A percentile compares a stretch with the other conserved stretches of the same genome.
Conservation (phyloP, 768 basidiomycete genomes). For the Austroboletus eburneus region DNA sequence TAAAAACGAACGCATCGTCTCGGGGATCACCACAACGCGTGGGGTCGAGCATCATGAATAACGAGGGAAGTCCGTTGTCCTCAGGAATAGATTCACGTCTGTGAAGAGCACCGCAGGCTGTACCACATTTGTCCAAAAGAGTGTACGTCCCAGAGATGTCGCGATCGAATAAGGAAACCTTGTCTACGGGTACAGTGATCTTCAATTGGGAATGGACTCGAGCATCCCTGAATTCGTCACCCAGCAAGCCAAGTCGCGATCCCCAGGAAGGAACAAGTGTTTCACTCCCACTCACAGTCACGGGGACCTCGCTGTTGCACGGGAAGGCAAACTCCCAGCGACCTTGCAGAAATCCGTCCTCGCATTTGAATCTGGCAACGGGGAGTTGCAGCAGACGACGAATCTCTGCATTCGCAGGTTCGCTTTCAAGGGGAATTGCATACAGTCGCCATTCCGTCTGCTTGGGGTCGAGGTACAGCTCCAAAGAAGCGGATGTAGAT, state of each 20-base stretch:
- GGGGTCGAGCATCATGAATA: conserved; percentile 83
- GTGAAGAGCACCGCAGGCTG: conserved; percentile 81
- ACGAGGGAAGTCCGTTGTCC: conserved; percentile 51
- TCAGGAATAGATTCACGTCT: conserved; percentile 44
- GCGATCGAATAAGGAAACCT: conserved; percentile 56
- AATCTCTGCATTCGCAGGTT: conserved; percentile 76
- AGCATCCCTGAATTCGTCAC: conserved; percentile 61
- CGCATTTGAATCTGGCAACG: conserved; percentile 67
- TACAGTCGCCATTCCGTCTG: conserved; percentile 87
- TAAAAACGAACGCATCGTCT: conserved; percentile 83
- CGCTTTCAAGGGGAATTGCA: conserved; percentile 58
- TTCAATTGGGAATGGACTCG: conserved; percentile 63
- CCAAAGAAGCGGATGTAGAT: conserved; percentile 64
- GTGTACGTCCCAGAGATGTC: conserved; percentile 78
- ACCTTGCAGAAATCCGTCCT: conserved; percentile 57
- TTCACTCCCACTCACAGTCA: conserved; percentile 57
- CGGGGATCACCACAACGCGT: conserved; percentile 69
- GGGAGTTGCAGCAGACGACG: conserved; percentile 70
- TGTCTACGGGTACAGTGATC: conserved; percentile 52
- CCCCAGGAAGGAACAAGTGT: conserved; percentile 84
- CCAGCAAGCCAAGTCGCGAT: conserved; percentile 67
- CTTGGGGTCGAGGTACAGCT: conserved; percentile 70
- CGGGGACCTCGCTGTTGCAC: conserved; percentile 43
- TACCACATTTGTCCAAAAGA: conserved; percentile 83
- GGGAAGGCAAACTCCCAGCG: conserved; percentile 82